Evolutionary conservation across 2,329 filamentous ascomycete genomes (phyloP), one percentile per base, ranked within the genome.

Genomic region (Endocalyx cinctus): DNA sequence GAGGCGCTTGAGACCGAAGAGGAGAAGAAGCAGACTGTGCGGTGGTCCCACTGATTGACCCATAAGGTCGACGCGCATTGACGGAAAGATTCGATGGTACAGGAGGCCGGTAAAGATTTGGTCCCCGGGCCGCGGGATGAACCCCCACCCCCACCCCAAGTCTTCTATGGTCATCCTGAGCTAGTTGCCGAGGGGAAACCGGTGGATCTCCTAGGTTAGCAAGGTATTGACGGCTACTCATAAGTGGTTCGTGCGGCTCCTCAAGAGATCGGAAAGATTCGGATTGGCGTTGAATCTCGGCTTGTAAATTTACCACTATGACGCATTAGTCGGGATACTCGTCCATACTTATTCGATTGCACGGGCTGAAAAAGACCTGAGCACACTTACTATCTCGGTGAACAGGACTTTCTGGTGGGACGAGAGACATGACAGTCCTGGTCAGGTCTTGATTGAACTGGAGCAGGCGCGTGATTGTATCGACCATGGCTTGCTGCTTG

Each of bases 361-460:
- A 20, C 34, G 25, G 38, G 33, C 15, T 31, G 38, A 22, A 31
- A 36, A 47, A 43, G 51, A 40, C 38, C 42, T 34, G 38, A 42
- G 37, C 27, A 34, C 41, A 66, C 84, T 63, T 72, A 92, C 87
- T 77, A 59, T 96, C 89, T 54, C 84, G 82, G 57, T 94, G 81
- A 29, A 94, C 67, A 25, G 80, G 73, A 48, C 82, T 84, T 33
- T 95, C 88, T 4, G 77, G 74, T 12, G 87, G 84, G 4, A 88
- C 75, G 35, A 94, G 66, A 11, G 79, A 74, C 35, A 87, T 70
- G 17, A 96, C 66, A 34, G 82, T 78, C 45, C 82, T 79, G 6
- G 87, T 83, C 40, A 96, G 72, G 33, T 94, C 88, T 53, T 89
- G 82, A 55, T 87, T 94, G 70, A 88, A 87, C 63, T 92, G 69